Base-by-base conservation (phyloP, 495 filamentous ascomycete species). In the Aspergillus avenaceus region DNA sequence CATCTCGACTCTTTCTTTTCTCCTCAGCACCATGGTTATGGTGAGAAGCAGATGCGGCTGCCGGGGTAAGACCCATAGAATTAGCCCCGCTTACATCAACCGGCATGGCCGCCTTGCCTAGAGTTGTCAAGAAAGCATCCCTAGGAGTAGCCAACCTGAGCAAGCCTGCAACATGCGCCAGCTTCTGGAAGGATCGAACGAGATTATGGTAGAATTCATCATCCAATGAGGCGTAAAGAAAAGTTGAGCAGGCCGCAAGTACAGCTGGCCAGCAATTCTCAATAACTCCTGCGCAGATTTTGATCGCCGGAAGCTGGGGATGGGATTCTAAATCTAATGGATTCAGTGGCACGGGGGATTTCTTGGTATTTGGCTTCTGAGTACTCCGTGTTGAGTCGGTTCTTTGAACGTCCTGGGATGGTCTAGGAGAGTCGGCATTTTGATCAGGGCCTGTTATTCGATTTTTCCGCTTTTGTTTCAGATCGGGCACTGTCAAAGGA, bases 261-360 rank as follows among this genome's bases (percentile, higher is more conserved):
- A 97, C 80, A 40, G 95, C 93, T 21, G 95, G 93, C 93, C 93
- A 98, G 60, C 95, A 97, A 57, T 87, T 78, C 5, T 91, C 87
- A 36, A 98, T 85, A 37, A 97, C 86, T 3, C 79, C 79, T 21
- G 89, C 87, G 50, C 89, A 88, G 5, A 83, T 80, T 54, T 82
- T 77, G 50, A 97, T 82, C 14, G 88, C 84, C 5, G 74, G 61
- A 49, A 85, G 77, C 14, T 88, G 73, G 3, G 87, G 78, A 60
- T 95, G 87, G 7, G 80, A 79, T 48, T 85, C 78, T 8, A 95
- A 66, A 5, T 70, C 74, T 13, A 97, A 63, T 11, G 93, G 92
- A 60, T 97, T 97, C 19, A 90, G 70, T 1, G 88, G 90, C 9
- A 91, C 73, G 1, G 83, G 43, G 74, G 83, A 47, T 69, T 74